Base-by-base conservation (phyloP, 2,329 filamentous ascomycete genomes). In the Lasiodiplodia citricola region DNA sequence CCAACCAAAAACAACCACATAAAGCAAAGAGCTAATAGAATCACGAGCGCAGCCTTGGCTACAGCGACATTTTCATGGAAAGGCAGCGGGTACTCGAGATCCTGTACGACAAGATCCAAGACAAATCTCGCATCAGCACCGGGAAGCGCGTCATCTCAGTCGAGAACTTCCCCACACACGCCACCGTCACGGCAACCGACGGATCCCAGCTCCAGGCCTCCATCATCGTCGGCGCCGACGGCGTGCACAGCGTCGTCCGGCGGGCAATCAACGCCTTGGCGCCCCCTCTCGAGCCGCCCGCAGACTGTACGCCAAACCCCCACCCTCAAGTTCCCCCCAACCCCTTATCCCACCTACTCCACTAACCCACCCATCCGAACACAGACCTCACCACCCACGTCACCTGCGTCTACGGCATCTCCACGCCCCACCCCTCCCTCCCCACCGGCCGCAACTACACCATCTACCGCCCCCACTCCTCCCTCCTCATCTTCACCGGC, bases 1-100 rank as follows among this genome's bases (percentile, higher is more conserved):
- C 11, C 23, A 16, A 47, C 5, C 23, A 2, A 18, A 0, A 8
- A 35, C 31, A 10, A 35, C 0, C 31, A 35, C 0, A 2, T 35
- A 5, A 2, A 1, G 31, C 6, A 35, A 35, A 10, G 2, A 1
- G 31, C 31, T 35, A 3, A 23, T 21, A 8, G 4, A 0, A 2
- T 2, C 8, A 2, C 3, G 4, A 21, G 28, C 2, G 1, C n/a
- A 66, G 63, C 11, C 37, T 66, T 25, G 63, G 69, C 16, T 67
- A 62, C 31, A 41, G 8, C 3, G 23, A 56, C 47, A 47, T 73
- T 16, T 75, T 76, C 54, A 52, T 76, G n/a, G 75, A 77, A 23
- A 71, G 76, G 10, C 72, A 73, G 21, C 70, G 71, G 65, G 50
- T 76, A 4, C 70, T 78, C 1, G 64, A 73, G 66, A 72, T 71